Conservation (phyloP, 805 yeast genomes). For the Lipomyces sp. region DNA sequence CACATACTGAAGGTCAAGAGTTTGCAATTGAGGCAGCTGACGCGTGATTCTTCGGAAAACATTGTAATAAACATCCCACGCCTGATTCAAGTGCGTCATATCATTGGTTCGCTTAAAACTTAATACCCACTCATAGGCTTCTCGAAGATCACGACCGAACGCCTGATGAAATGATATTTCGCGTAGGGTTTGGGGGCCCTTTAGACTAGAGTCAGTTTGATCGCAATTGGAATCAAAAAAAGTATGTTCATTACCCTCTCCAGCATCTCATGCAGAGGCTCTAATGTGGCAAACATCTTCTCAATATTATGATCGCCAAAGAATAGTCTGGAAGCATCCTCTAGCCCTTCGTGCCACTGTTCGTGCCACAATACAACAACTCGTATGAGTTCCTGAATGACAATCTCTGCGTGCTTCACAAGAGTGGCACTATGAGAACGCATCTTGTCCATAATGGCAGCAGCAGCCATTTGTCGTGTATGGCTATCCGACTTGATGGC, state of each 20-base stretch:
- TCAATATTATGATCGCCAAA: conserved; percentile 95
- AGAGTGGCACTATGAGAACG: conserved; percentile 79
- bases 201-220: background rate
- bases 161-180: conserved; percentile 92
- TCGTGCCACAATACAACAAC: conserved; percentile 99
- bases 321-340: conserved; percentile 91
- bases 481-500: conserved; percentile 93
- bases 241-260: conserved; percentile 54
- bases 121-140: conserved; percentile 91
- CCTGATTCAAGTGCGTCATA: conserved; percentile 86
- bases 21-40: conserved; percentile 83
- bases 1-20: conserved; percentile 87
- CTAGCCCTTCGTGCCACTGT: conserved; percentile 96
- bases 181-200: conserved; percentile 84
- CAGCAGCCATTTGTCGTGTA: conserved; percentile 88
- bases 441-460: conserved; percentile 89
- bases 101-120: conserved; percentile 86
- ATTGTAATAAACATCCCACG: conserved; percentile 95
- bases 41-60: conserved; percentile 90
- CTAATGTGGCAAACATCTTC: conserved; percentile 88
- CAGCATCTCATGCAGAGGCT: conserved; percentile 84
- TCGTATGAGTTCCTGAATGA: conserved; percentile 89
- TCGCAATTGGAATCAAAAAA: background rate
- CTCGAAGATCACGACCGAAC: conserved; percentile 88
- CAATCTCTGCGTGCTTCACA: conserved; percentile 91